These are phyloP conservation scores for Sclerotinia sclerotiorum DNA, from an alignment of 2,329 filamentous ascomycete genomes.

Conservation along the genomic window DNA sequence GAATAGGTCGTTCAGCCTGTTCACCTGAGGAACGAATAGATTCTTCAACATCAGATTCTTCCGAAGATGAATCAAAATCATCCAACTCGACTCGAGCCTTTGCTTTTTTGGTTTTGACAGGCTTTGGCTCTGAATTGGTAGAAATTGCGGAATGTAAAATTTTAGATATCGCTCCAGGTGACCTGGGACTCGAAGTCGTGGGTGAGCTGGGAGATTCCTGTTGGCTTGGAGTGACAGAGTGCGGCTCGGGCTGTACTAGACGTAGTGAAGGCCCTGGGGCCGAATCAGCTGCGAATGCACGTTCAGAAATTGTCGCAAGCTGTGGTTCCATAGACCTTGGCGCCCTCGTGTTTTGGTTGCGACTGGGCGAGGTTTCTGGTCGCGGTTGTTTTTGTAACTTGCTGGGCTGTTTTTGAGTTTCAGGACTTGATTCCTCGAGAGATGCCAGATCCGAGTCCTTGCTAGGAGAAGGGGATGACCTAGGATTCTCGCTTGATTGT, in stretches of 20 bases:
- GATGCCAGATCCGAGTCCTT: slow-evolving; percentile 39
- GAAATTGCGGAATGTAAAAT: slow-evolving; percentile 45
- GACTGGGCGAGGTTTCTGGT: slow-evolving; percentile 34
- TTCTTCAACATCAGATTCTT: slow-evolving; percentile 42
- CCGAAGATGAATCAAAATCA: slow-evolving; percentile 59
- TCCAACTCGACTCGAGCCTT: slow-evolving; percentile 67
- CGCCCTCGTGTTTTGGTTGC: slow-evolving; percentile 32
- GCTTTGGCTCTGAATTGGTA: slow-evolving; percentile 50
- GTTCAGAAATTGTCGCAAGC: slow-evolving; percentile 34
- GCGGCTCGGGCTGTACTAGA: slow-evolving; percentile 37
- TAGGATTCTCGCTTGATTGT: slow-evolving; percentile 47
- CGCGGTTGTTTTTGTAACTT: slow-evolving; percentile 68
- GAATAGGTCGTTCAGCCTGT: slow-evolving; percentile 37
- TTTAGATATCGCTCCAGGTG: slow-evolving; percentile 45
- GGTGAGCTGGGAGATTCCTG: slow-evolving; percentile 36
- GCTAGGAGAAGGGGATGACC: slow-evolving; percentile 37
- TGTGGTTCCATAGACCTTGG: slow-evolving; percentile 32
- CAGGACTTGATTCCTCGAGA: slow-evolving; percentile 34
- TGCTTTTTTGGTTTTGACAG: slow-evolving; percentile 57
- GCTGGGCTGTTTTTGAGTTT: slow-evolving; percentile 56
- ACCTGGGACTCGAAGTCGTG: slow-evolving; percentile 44
- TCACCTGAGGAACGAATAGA: slow-evolving; percentile 30
- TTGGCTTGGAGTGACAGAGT: slow-evolving; percentile 32
- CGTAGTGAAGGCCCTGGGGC: slow-evolving; percentile 38
- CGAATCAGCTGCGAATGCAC: slow-evolving; percentile 33